Conservation (phyloP, 257 asterid species). For the Jaltomata sinuosa region DNA sequence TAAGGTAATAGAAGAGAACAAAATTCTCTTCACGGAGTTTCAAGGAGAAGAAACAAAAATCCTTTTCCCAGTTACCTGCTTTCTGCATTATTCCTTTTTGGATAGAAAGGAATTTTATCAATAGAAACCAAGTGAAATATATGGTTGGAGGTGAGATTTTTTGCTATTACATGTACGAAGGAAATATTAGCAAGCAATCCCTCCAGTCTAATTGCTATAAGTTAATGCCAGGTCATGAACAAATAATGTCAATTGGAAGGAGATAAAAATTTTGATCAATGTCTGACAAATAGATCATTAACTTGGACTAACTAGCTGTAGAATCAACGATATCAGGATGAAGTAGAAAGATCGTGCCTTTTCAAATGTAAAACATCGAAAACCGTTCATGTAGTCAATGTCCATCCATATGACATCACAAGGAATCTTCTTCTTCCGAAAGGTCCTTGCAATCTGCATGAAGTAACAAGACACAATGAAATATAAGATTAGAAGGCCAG, state of each 20-base stretch:
- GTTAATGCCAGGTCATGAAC: not conserved
- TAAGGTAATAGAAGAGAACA: not conserved
- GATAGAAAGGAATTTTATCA: not conserved
- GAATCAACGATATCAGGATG: not conserved
- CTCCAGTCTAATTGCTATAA: not conserved
- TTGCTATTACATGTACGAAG: not conserved
- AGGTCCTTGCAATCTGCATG: slow-evolving; percentile 74
- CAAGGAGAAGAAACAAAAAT: not conserved
- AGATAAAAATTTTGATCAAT: not conserved
- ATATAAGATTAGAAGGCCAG: not conserved
- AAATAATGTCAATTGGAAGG: not conserved
- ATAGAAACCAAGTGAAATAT: not conserved
- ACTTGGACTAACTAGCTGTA: not conserved
- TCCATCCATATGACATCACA: slow-evolving; percentile 99
- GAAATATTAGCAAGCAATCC: not conserved
- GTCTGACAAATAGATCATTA: not conserved
- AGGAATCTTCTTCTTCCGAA: slow-evolving; percentile 83
- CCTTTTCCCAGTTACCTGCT: not conserved
- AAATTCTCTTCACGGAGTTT: not conserved
- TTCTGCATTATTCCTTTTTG: not conserved
- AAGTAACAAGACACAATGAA: not conserved
- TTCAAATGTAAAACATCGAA: slow-evolving; percentile 91
- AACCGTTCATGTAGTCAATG: slow-evolving; percentile 96
- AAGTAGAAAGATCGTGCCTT: slow-evolving; percentile 32
- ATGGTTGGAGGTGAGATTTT: not conserved